Base-by-base conservation (phyloP, 192 early-diverging fungal genomes). In the Lobosporangium transversale region DNA sequence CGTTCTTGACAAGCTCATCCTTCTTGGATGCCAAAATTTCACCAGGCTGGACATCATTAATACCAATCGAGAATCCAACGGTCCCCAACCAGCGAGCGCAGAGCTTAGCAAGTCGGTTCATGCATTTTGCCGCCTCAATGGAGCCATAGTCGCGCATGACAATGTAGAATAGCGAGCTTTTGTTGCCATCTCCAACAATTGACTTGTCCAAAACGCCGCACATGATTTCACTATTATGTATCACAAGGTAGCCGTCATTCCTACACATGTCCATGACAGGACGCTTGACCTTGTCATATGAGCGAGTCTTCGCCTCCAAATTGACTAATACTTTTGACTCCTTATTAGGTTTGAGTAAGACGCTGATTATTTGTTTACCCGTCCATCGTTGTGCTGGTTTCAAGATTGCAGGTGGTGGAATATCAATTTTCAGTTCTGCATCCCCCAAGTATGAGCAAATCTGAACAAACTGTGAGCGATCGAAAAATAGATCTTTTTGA, bases 111-210 rank as follows among this genome's bases (percentile, higher is more conserved):
- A 97, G 78, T 32, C 94, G 83, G 82, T 98, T 99, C 97, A 99
- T 98, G 64, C 93, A 88, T 27, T 89, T 88, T 3, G 95, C 94
- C 0, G 96, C 94, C 54, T 90, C 92, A 20, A 83, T 81, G 5
- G 92, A 82, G 4, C 98, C 95, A 71, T 91, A 97, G 82, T 99
- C 96, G 52, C 95, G 86, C 69, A 98, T 74, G 24, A 95, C 93
- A 54, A 92, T 87, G 79, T 95, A 98, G 79, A 99, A 98, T 40
- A 98, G 86, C 0, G 94, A 94, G 36, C 93, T 92, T 75, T 97
- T 97, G 82, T 91, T 97, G 52, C 95, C 95, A 73, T 97, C 98
- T 57, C 98, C 98, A 29, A 99, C 95, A 61, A 96, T 89, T 1
- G 89, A 84, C 83, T 99, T 99, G 84, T 98, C 97, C 50, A 98